Evolutionary conservation across 2,329 filamentous ascomycete species (phyloP), one percentile per base, ranked within the genome.

Genomic region (Aspergillus neotritici): DNA sequence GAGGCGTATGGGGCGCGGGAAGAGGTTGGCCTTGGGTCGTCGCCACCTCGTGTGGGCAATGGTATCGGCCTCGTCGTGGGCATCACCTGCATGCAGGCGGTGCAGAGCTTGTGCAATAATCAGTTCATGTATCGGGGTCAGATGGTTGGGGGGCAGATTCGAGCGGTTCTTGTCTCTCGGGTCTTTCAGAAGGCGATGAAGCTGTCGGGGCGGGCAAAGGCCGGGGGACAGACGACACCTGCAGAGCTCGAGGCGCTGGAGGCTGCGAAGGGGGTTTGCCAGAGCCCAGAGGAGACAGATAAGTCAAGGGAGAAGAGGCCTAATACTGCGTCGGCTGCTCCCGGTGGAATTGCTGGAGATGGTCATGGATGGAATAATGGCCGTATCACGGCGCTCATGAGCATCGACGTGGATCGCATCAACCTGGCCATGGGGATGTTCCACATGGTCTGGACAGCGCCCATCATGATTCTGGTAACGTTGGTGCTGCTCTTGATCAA

Each of bases 161-260:
- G 91, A 61, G 88, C 83, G 1, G 84, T 87, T 0, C 71, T 97
- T 34, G 94, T 96, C 53, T 80, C 86, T 15, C 70, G 89, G 46
- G 88, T 97, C 45, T 97, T 94, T 58, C 87, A 93, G 62, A 97
- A 97, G 66, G 82, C 88, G 3, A 88, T 96, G 83, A 83, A 82
- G 39, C 78, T 97, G 12, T 96, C 90, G 0, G 87, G 84, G 9
- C 78, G 90, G 39, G 93, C 93, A 15, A 93, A 84, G 65, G 89
- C 91, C 9, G 91, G 90, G 33, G 88, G 87, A 9, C 72, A 73
- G 53, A 72, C 73, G 15, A 55, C 78, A 34, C 71, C 75, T 41
- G 72, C 73, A 40, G 64, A 74, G 58, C 68, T 64, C 12, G 57
- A 66, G 13, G 52, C 56, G 7, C 69, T 71, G 38, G 69, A 74